phyloP scores from a whole-genome alignment of 495 filamentous ascomycete genomes.

The Xylaria telfairii region DNA sequence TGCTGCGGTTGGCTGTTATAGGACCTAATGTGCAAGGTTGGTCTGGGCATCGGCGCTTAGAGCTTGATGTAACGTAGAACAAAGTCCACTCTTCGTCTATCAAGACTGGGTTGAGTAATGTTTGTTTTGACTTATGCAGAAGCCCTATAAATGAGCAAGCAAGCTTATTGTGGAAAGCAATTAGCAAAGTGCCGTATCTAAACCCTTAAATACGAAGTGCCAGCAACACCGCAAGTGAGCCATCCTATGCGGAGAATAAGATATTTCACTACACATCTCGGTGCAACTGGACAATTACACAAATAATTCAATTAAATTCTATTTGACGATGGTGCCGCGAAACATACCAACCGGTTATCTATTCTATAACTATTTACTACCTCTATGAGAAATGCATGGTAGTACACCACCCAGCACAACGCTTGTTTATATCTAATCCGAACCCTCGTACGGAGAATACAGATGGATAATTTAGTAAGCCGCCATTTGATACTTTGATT shows the following conservation, averaged over 20 bases:
- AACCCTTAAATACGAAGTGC: too few relatives aligned
- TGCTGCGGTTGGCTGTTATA: neutral
- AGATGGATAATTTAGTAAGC: conserved; percentile 13
- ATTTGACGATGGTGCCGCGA: neutral
- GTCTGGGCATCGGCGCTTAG: neutral
- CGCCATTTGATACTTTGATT: conserved; percentile 51
- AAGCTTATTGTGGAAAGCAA: too few relatives aligned
- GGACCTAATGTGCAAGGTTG: neutral
- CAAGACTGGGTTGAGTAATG: too few relatives aligned
- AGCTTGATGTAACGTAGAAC: too few relatives aligned
- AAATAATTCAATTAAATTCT: neutral
- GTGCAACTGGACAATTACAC: neutral
- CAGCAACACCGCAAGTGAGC: too few relatives aligned
- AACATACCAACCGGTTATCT: neutral
- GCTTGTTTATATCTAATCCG: too few relatives aligned
- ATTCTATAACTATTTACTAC: neutral
- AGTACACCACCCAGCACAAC: too few relatives aligned
- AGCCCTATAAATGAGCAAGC: too few relatives aligned
- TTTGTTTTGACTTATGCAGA: too few relatives aligned
- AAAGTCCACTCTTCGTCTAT: too few relatives aligned
- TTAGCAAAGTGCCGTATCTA: too few relatives aligned
- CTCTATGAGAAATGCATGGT: neutral
- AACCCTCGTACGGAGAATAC: too few relatives aligned
- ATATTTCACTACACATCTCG: neutral
- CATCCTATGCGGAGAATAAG: neutral